Evolutionary conservation across 129 eudicot genomes (phyloP).

Genomic region (Cynara cardunculus): DNA sequence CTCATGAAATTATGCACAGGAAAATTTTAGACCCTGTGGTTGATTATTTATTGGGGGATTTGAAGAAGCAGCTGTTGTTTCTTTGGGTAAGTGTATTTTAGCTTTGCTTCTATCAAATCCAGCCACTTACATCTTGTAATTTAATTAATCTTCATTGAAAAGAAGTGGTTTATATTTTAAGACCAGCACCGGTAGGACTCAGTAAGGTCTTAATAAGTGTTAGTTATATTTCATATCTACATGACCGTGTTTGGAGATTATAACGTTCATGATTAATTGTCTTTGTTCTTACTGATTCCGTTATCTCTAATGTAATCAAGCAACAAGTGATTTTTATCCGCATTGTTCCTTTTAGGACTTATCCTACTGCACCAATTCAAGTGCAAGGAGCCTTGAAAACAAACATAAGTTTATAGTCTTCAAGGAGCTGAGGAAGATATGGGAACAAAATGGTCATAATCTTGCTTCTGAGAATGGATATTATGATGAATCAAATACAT

Average conservation of each 20-base stretch:
- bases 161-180: background rate
- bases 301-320: background rate
- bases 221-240: background rate
- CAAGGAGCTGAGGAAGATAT: slow-evolving; percentile 62
- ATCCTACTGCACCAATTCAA: slow-evolving; percentile 53
- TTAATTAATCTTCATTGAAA: background rate
- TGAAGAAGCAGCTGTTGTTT: slow-evolving; percentile 61
- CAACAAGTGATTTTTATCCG: background rate
- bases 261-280: background rate
- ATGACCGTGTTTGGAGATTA: background rate
- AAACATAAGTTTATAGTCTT: slow-evolving; percentile 60
- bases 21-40: slow-evolving; percentile 55
- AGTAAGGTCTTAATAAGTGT: slow-evolving; percentile 4
- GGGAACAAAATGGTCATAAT: slow-evolving; percentile 45
- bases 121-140: background rate
- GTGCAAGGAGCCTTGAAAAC: slow-evolving; percentile 62
- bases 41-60: slow-evolving; percentile 74
- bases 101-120: background rate
- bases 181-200: background rate
- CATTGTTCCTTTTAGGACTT: slow-evolving; percentile 49
- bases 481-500: slow-evolving; percentile 70
- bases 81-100: slow-evolving; percentile 60
- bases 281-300: background rate
- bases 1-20: slow-evolving; percentile 38
- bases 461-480: slow-evolving; percentile 63